A percentile compares a stretch with the other conserved stretches of the same genome.
phyloP scores from a whole-genome alignment of 352 stramenopile genomes.

The Globisporangium abappressorium region DNA sequence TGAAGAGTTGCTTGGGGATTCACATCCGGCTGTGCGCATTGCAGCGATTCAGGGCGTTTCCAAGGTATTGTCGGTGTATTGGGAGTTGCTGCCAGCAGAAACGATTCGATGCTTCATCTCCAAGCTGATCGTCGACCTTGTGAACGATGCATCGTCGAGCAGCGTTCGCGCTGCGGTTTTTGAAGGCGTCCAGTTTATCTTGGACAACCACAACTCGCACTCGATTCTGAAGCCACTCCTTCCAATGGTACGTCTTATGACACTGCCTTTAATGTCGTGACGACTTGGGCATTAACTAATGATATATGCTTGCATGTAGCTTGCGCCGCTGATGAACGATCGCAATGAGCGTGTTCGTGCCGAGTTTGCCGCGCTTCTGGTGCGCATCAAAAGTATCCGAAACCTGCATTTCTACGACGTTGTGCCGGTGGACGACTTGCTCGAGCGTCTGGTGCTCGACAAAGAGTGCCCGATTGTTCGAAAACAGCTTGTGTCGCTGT shows the following conservation, averaged over 20 bases:
- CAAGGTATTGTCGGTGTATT: constrained; percentile 83
- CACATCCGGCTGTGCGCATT: constrained; percentile 70
- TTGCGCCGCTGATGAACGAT: constrained; percentile 81
- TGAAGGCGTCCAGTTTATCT: constrained; percentile 79
- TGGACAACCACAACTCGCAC: constrained; percentile 87
- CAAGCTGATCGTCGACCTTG: constrained; percentile 77
- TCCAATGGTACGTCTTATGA: constrained; percentile 51
- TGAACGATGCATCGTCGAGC: constrained; percentile 74
- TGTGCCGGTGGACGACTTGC: constrained; percentile 70
- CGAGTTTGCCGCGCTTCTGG: constrained; percentile 71
- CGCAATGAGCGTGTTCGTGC: constrained; percentile 80
- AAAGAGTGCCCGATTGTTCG: constrained; percentile 45
- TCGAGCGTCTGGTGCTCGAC: constrained; percentile 73
- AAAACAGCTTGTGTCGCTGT: constrained; percentile 79
- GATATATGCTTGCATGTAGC: constrained; percentile 24
- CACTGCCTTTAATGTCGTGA: constrained; percentile 3
- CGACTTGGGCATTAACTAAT: neutral
- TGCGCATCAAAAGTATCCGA: constrained; percentile 86
- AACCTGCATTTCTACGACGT: constrained; percentile 88
- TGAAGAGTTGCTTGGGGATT: constrained; percentile 69
- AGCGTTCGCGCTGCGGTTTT: constrained; percentile 81
- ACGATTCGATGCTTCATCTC: constrained; percentile 83
- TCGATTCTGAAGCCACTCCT: constrained; percentile 81
- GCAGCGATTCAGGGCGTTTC: constrained; percentile 78
- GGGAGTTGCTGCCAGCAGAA: constrained; percentile 76